A percentile compares a stretch with the other conserved stretches of the same genome.
These are phyloP conservation scores for Crassisporium funariophilum DNA, from an alignment of 768 basidiomycete genomes.

Conservation along the genomic window DNA sequence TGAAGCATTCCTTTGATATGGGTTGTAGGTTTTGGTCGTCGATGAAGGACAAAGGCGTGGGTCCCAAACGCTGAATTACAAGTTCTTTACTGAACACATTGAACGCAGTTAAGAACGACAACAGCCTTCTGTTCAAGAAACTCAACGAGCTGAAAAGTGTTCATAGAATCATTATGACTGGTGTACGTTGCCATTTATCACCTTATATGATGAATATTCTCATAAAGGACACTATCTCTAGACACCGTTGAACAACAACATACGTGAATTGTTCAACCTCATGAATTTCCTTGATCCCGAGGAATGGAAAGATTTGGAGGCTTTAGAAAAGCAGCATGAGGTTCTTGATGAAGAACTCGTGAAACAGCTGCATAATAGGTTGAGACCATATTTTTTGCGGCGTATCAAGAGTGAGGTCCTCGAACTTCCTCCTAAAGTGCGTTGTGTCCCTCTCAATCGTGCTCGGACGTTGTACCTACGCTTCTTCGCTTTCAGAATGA, in stretches of 20 bases:
- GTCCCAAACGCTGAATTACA: constrained; percentile 26
- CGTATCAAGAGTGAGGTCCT: constrained; percentile 93
- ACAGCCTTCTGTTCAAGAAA: constrained; percentile 76
- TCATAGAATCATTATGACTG: constrained; percentile 90
- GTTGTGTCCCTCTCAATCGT: not conserved
- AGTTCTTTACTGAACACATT: constrained; percentile 4
- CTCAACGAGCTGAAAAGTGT: constrained; percentile 76
- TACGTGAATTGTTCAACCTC: constrained; percentile 93
- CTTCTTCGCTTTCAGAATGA: constrained; percentile 60
- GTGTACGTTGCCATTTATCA: constrained; percentile 45
- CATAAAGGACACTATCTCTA: constrained; percentile 27
- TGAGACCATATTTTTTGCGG: constrained; percentile 91
- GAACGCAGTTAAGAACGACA: constrained; percentile 77
- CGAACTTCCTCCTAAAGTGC: constrained; percentile 88
- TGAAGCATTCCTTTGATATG: not conserved
- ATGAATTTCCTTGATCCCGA: constrained; percentile 91
- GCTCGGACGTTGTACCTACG: not conserved
- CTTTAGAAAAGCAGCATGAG: constrained; percentile 72
- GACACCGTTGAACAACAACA: constrained; percentile 97
- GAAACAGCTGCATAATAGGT: constrained; percentile 72
- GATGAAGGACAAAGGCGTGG: constrained; percentile 92
- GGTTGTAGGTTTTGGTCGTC: constrained; percentile 65
- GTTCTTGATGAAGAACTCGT: constrained; percentile 80
- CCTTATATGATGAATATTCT: not conserved
- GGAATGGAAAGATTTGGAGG: constrained; percentile 76